A percentile compares a stretch with the other conserved stretches of the same genome.
phyloP scores from a whole-genome alignment of 208 protist genomes.

The Leptomonas pyrrhocoris region DNA sequence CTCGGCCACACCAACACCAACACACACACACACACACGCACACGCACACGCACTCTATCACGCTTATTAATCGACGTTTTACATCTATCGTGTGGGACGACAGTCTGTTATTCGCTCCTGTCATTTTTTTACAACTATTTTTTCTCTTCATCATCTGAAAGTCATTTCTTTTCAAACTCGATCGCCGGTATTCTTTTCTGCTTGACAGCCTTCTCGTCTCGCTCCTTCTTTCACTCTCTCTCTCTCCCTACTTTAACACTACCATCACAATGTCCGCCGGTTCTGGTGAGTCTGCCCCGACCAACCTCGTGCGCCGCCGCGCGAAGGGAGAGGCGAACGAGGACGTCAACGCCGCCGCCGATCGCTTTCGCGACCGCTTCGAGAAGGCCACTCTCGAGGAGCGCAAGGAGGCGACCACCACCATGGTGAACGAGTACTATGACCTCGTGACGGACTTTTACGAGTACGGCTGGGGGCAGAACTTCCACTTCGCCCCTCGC shows the following conservation, averaged over 20 bases:
- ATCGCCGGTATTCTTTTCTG: background rate
- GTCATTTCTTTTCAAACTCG: background rate
- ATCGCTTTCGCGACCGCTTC: slow-evolving; percentile 85
- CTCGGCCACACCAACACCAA: background rate
- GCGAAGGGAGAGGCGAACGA: slow-evolving; percentile 50
- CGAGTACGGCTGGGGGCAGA: slow-evolving; percentile 97
- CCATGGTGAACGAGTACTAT: slow-evolving; percentile 96
- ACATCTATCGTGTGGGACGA: background rate
- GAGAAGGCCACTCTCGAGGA: slow-evolving; percentile 64
- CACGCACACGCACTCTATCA: background rate
- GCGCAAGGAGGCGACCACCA: slow-evolving; percentile 75
- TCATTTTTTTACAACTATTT: background rate
- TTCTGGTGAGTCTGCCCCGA: slow-evolving; percentile 44
- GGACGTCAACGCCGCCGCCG: slow-evolving; percentile 66
- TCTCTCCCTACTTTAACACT: background rate
- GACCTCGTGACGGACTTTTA: slow-evolving; percentile 98
- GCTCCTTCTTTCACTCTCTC: no score
- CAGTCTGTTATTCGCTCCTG: background rate
- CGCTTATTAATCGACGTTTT: background rate
- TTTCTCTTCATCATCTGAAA: background rate
- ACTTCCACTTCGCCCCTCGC: slow-evolving; percentile 95
- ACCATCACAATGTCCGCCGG: slow-evolving; percentile 59
- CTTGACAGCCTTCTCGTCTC: background rate
- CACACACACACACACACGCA: background rate
- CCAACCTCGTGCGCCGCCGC: slow-evolving; percentile 68